Evolutionary conservation across 371 early-diverging fungal genomes (phyloP).

Genomic region (Haplosporangium sp.): DNA sequence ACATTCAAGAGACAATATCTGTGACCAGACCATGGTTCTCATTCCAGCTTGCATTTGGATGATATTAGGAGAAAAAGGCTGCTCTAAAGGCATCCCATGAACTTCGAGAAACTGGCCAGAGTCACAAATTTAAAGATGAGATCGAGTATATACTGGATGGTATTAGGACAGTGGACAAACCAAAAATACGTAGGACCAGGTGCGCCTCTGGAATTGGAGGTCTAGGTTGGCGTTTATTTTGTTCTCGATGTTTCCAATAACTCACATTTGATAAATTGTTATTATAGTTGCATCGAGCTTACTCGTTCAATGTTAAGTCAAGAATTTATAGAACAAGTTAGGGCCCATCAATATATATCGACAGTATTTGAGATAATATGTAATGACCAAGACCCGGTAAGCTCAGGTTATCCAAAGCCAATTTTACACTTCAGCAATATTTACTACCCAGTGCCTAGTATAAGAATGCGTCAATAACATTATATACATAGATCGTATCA

Average conservation of each 20-base stretch:
- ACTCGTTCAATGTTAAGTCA: conserved; percentile 35
- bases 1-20: too few species aligned
- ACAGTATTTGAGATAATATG: conserved; percentile 25
- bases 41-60: not conserved
- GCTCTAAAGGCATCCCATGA: conserved; percentile 60
- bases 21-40: too few species aligned
- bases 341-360: conserved; percentile 25
- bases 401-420: not conserved
- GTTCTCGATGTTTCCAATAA: too few species aligned
- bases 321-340: conserved; percentile 25
- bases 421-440: not conserved
- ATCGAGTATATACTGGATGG: conserved; percentile 69
- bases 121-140: conserved; percentile 66
- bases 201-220: not conserved
- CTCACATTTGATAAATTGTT: too few species aligned
- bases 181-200: conserved; percentile 39
- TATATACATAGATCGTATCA: conserved; percentile 21
- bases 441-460: not conserved
- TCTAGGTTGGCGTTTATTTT: too few species aligned
- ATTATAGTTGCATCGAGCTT: conserved; percentile 44
- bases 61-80: conserved; percentile 33
- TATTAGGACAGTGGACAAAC: conserved; percentile 40
- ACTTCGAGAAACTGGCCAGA: conserved; percentile 65
- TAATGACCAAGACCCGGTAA: conserved; percentile 36
- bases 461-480: not conserved